Evolutionary conservation across 345 rosid genomes (phyloP).

Genomic region (Lepidium aucheri): DNA sequence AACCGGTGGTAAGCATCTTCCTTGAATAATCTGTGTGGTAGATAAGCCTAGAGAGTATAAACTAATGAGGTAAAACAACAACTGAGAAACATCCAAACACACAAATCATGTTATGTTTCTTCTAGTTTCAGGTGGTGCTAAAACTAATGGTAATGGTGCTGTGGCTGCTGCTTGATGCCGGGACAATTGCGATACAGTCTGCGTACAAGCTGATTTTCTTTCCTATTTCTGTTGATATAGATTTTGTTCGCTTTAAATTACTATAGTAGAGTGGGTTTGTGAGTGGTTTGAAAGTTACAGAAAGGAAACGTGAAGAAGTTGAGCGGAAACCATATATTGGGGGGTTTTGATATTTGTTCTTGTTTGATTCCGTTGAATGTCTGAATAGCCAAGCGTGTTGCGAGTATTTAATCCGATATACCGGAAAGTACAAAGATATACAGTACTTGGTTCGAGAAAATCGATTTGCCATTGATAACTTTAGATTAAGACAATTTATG

Average conservation of each 20-base stretch:
- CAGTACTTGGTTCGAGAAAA: neutral
- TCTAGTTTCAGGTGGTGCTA: conserved; percentile 20
- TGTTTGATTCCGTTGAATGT: conserved; percentile 10
- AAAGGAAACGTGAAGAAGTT: conserved; percentile 5
- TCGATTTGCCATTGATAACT: neutral
- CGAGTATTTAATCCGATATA: neutral
- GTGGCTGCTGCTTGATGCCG: conserved; percentile 11
- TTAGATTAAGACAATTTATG: too few relatives aligned
- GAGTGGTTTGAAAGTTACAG: conserved; percentile 14
- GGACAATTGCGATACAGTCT: neutral
- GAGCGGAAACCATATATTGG: conserved; percentile 8
- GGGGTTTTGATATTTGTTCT: neutral
- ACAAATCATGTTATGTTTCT: conserved; percentile 2
- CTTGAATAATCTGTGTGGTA: neutral
- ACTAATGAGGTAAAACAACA: neutral
- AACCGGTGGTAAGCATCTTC: conserved; percentile 9
- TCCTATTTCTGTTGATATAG: neutral
- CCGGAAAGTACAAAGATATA: neutral
- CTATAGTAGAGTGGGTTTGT: neutral
- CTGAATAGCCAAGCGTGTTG: conserved; percentile 13
- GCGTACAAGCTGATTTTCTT: neutral
- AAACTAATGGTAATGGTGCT: neutral
- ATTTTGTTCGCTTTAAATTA: neutral
- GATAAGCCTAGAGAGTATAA: neutral
- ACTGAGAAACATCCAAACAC: neutral